A percentile compares a stretch with the other conserved stretches of the same genome.
phyloP scores from a whole-genome alignment of 2,329 filamentous ascomycete genomes.

The Colletotrichum tropicicola region DNA sequence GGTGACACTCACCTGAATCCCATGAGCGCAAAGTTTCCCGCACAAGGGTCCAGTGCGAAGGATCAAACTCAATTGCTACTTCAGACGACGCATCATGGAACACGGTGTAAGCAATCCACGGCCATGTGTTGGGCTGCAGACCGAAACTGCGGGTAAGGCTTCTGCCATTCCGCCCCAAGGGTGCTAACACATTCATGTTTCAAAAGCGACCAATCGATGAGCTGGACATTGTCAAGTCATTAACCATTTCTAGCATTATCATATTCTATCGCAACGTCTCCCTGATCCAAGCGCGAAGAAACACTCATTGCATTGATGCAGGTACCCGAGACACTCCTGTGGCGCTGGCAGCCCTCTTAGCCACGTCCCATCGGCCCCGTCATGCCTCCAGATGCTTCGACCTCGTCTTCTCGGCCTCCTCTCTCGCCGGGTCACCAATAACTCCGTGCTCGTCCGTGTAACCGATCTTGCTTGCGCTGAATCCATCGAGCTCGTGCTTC shows the following conservation, averaged over 20 bases:
- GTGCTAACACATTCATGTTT: no score
- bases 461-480: slow-evolving; percentile 25
- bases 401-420: slow-evolving; percentile 15
- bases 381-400: slow-evolving; percentile 24
- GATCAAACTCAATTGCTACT: not conserved
- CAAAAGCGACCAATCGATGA: not conserved
- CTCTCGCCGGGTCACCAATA: slow-evolving; percentile 17
- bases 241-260: not conserved
- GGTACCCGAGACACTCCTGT: not conserved
- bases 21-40: not conserved
- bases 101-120: no score
- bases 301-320: not conserved
- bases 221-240: not conserved
- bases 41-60: not conserved
- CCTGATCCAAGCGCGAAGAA: not conserved
- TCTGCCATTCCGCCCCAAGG: no score
- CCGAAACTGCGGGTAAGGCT: no score
- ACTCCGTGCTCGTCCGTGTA: slow-evolving; percentile 15
- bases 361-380: not conserved
- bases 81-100: slow-evolving; percentile 15
- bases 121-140: no score
- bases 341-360: not conserved
- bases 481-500: slow-evolving; percentile 25
- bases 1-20: slow-evolving; percentile 16
- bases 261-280: not conserved